Evolutionary conservation across 148 eudicot species (phyloP), one percentile per base, ranked within the genome.

Genomic region (Polygonum maritimum): DNA sequence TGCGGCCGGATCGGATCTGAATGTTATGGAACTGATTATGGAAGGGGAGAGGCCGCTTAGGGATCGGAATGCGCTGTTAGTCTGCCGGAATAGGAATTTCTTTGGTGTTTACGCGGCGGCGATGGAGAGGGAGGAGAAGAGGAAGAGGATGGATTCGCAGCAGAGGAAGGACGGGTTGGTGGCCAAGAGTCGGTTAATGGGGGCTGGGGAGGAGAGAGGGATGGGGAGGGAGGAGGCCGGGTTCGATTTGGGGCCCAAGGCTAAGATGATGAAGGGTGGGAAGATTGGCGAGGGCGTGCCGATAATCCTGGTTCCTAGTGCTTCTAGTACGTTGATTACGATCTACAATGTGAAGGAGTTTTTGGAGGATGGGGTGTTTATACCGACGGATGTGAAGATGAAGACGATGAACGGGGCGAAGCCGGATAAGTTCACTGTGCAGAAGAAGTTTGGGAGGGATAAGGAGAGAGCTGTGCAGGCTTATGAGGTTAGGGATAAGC

Each of bases 381-480:
- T 92, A 13, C 89, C 97, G 0, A 89, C 97, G 0, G 97, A 94
- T 79, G 91, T 88, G 80, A 92, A 89, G 89, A 79, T 87, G 87
- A 94, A 92, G 84, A 90, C 87, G 87, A 84, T 87, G 92, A 92
- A 90, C 76, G 93, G 91, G 77, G 84, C 84, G 7, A 94, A 92
- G 81, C 98, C 98, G 1, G 98, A 94, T 31, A 92, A 97, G 75
- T 92, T 94, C 16, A 94, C 98, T 0, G 98, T 94, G 76, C 93
- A 90, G 87, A 94, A 94, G 92, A 94, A 92, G 90, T 92, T 90
- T 73, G 90, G 98, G 78, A 90, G 93, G 83, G 98, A 94, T 79
- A 82, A 78, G 62, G 85, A 85, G 81, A 81, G 89, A 79, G 91
- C 88, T 33, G 92, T 92, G 86, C 83, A 89, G 7, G 98, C 98